Evolutionary conservation across 257 asterid species (phyloP).

Genomic region (Plantago major): DNA sequence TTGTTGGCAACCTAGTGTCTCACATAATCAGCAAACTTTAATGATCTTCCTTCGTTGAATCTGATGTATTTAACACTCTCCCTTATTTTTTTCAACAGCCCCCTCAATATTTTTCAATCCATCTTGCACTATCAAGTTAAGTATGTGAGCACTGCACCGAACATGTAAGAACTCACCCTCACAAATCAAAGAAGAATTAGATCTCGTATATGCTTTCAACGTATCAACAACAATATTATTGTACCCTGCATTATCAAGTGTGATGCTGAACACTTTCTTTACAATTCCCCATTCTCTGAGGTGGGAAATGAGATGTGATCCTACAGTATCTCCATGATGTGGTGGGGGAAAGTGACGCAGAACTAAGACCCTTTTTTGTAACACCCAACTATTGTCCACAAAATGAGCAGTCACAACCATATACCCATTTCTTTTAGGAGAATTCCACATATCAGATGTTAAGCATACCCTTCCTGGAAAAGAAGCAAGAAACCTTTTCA

Average conservation of each 20-base stretch:
- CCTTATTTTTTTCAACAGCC: not conserved
- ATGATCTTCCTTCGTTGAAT: not conserved
- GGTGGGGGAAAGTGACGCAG: not conserved
- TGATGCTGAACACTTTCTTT: not conserved
- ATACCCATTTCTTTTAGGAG: not conserved
- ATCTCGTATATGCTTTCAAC: not conserved
- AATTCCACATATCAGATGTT: not conserved
- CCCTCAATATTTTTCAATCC: not conserved
- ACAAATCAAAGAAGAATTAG: not conserved
- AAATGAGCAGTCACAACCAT: not conserved
- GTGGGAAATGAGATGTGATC: not conserved
- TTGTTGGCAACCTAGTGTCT: not conserved
- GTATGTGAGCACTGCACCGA: not conserved
- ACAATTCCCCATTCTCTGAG: not conserved
- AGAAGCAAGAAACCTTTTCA: not conserved
- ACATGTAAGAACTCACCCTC: not conserved
- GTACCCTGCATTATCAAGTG: not conserved
- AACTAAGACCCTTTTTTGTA: not conserved
- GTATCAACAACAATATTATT: not conserved
- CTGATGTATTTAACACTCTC: conserved; percentile 1
- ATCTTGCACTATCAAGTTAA: not conserved
- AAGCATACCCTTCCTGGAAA: not conserved
- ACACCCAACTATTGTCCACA: not conserved
- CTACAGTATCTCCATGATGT: not conserved
- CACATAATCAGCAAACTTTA: not conserved